Evolutionary conservation across 768 basidiomycete species (phyloP), one percentile per base, ranked within the genome.

Genomic region (Boletus coccyginus): DNA sequence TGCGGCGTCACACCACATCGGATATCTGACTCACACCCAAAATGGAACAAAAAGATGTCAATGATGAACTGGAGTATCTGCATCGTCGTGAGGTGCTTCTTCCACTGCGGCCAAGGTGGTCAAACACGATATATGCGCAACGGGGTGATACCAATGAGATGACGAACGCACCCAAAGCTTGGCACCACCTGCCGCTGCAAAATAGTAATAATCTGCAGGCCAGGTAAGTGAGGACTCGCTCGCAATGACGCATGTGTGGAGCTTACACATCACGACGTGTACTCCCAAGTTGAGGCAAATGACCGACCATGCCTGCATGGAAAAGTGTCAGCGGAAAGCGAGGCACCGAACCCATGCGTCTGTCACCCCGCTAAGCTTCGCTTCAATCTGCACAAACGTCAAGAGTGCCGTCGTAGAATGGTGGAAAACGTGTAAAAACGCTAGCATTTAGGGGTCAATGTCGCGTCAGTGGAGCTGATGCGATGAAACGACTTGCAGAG

Each of bases 341-440:
- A 36, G 31, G 27, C 7, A 42, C 16, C 17, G 2, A 9, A 42
- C 31, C 31, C 11, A 41, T 33, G 19, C 3, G 17, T 46, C 29
- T 36, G 21, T 46, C 72, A 94, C 93, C 59, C 95, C 91, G 62
- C 86, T 92, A 42, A 95, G 91, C 69, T 81, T 84, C 53, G 93
- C 94, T 63, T 93, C 86, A 59, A 97, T 78, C 74, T 97, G 94
- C 53, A 91, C 88, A 72, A 86, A 97, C 75, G 93, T 94, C 55
- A 98, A 78, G 56, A 96, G 73, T 47, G 94, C 94, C 53, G 95
- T 97, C 10, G 94, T 94, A 49, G 95, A 88, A 77, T 98, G 96
- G 72, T 98, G 95, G 79, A 95, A 98, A 56, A 98, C 93, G 73
- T 98, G 96, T 57, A 98, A 79, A 77, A 98, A 98, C 61, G 92